phyloP scores from a whole-genome alignment of 495 filamentous ascomycete genomes.

The Talaromyces liani region DNA sequence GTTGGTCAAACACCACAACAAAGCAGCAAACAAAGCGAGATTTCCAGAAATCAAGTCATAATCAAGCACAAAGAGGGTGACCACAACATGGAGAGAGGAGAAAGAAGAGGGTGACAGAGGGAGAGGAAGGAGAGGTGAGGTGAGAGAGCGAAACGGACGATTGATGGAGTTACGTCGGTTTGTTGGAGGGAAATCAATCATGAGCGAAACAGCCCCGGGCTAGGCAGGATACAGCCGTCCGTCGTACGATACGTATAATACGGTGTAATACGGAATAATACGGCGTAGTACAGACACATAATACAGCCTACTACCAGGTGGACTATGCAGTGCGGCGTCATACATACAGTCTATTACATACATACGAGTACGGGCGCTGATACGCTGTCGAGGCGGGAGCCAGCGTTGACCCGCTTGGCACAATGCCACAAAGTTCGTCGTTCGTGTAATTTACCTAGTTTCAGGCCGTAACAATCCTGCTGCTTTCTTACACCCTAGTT shows the following conservation, averaged over 20 bases:
- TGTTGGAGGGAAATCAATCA: not conserved
- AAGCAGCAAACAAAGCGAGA: slow-evolving; percentile 13
- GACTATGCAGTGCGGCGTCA: not conserved
- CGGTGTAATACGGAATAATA: not conserved
- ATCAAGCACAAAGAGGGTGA: slow-evolving; percentile 7
- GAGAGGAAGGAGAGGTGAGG: slow-evolving; percentile 6
- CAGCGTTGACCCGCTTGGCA: not conserved
- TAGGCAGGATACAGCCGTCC: not conserved
- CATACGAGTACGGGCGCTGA: not conserved
- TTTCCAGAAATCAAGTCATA: slow-evolving; percentile 16
- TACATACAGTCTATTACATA: not conserved
- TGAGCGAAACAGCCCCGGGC: not conserved
- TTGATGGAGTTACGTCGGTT: slow-evolving; percentile 8
- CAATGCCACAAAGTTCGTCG: not conserved
- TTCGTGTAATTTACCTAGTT: not conserved
- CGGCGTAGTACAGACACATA: not conserved
- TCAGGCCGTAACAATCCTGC: not conserved
- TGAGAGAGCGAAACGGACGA: slow-evolving; percentile 12
- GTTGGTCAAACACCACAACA: slow-evolving; percentile 15
- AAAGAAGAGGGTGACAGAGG: slow-evolving; percentile 4
- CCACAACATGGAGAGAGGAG: not conserved
- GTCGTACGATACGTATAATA: not conserved
- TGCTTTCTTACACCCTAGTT: not conserved
- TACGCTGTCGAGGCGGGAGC: not conserved
- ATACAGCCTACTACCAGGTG: not conserved